Evolutionary conservation across 2,329 filamentous ascomycete genomes (phyloP).

Genomic region (Fusarium sp.): DNA sequence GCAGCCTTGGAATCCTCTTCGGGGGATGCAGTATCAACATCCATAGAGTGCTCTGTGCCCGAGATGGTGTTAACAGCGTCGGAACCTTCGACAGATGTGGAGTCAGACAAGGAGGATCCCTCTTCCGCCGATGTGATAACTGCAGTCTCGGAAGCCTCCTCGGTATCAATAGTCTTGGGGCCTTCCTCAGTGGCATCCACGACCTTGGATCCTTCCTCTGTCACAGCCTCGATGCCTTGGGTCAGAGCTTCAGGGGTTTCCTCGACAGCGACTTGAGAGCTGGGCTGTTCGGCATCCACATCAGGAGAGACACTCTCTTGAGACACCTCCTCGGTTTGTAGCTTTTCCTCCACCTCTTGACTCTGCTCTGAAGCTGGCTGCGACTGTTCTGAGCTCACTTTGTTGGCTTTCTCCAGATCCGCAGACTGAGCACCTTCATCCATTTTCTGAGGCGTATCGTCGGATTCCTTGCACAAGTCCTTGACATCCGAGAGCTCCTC

Average conservation of each 20-base stretch:
- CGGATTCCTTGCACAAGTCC: slow-evolving; percentile 34
- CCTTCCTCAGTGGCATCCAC: neutral
- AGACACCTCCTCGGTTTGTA: neutral
- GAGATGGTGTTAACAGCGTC: neutral
- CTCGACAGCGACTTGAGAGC: neutral
- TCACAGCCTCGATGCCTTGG: neutral
- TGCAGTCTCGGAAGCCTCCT: neutral
- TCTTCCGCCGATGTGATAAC: neutral
- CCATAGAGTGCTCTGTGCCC: neutral
- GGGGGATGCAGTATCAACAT: neutral
- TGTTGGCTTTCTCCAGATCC: slow-evolving; percentile 4
- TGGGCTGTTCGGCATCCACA: neutral
- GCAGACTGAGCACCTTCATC: slow-evolving; percentile 9
- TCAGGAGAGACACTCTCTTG: neutral
- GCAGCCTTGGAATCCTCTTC: neutral
- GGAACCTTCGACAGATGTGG: neutral
- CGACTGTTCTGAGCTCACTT: neutral
- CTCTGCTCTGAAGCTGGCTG: neutral
- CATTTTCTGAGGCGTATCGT: slow-evolving; percentile 11
- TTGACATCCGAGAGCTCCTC: slow-evolving; percentile 45
- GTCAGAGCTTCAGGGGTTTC: neutral
- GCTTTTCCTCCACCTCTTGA: neutral
- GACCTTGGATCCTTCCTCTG: neutral
- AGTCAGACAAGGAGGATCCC: neutral
- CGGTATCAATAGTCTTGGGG: neutral